Percentiles rank a stretch among this genome's conserved stretches.
These are phyloP conservation scores for Reutealis trisperma DNA, from an alignment of 345 rosid species.

Conservation along the genomic window DNA sequence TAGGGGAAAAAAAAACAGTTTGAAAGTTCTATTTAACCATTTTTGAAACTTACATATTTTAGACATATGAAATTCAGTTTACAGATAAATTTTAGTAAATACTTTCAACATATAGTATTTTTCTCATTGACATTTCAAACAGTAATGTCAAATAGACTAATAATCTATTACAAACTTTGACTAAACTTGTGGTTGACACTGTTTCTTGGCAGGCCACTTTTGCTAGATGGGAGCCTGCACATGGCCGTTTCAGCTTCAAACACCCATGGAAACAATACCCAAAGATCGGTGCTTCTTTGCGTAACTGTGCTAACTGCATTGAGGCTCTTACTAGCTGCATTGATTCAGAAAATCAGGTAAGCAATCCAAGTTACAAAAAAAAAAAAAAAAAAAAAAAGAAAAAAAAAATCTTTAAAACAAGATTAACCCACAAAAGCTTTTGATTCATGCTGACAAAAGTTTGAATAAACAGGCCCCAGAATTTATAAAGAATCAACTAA, in stretches of 20 bases:
- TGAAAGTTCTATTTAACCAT: too few relatives aligned
- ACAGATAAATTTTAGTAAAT: too few relatives aligned
- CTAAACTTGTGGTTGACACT: not conserved
- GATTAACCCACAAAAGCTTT: too few relatives aligned
- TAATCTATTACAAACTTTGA: too few relatives aligned
- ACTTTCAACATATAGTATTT: too few relatives aligned
- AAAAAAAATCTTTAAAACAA: not conserved
- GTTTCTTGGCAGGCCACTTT: conserved; percentile 37
- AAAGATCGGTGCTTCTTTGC: conserved; percentile 42
- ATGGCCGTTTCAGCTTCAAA: conserved; percentile 48
- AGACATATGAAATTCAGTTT: too few relatives aligned
- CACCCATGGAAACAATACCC: conserved; percentile 61
- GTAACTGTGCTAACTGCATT: conserved; percentile 45
- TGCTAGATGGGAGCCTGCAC: conserved; percentile 58
- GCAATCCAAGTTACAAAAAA: not conserved
- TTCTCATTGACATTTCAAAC: too few relatives aligned
- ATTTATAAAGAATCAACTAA: conserved; percentile 37
- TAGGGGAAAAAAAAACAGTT: too few relatives aligned
- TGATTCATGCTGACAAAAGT: not conserved
- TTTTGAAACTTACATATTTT: too few relatives aligned
- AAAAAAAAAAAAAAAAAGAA: too few relatives aligned
- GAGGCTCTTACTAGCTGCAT: conserved; percentile 42
- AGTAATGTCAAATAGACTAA: too few relatives aligned
- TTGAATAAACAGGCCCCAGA: conserved; percentile 37
- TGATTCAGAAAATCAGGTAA: conserved; percentile 39